Percentiles rank a stretch among this genome's conserved stretches.
phyloP scores from a whole-genome alignment of 441 rosid species.

The Mallotus japonicus region DNA sequence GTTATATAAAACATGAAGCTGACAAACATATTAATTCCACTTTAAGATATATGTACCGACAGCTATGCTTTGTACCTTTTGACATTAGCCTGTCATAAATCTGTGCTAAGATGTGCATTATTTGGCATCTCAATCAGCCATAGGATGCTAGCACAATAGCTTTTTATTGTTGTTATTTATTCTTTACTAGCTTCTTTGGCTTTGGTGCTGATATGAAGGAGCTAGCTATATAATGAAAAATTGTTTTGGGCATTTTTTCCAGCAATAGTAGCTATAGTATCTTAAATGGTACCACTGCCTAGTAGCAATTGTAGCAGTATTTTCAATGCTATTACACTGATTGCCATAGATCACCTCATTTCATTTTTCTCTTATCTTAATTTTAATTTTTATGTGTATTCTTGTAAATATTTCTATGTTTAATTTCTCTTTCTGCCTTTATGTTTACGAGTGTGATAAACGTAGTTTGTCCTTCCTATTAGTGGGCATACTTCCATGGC shows the following conservation, averaged over 20 bases:
- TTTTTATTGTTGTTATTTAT: background rate
- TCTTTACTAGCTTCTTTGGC: background rate
- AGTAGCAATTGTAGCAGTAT: background rate
- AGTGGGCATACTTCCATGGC: background rate
- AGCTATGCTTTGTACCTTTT: background rate
- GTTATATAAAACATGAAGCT: background rate
- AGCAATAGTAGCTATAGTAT: background rate
- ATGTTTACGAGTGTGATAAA: background rate
- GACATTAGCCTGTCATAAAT: conserved; percentile 1
- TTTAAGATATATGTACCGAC: background rate
- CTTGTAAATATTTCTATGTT: background rate
- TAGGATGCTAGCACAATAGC: background rate
- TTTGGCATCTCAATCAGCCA: background rate
- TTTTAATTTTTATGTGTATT: background rate
- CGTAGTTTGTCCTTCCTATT: background rate
- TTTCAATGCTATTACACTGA: background rate
- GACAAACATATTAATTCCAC: background rate
- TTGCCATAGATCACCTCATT: background rate
- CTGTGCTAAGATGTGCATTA: background rate
- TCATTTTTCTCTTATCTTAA: background rate
- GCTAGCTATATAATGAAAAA: background rate
- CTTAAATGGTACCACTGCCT: background rate
- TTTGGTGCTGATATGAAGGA: conserved; percentile 1
- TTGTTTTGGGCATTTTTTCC: conserved; percentile 1
- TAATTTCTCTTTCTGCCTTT: background rate